Evolutionary conservation across 2,329 filamentous ascomycete genomes (phyloP).

Genomic region (Diaporthe ampelina): DNA sequence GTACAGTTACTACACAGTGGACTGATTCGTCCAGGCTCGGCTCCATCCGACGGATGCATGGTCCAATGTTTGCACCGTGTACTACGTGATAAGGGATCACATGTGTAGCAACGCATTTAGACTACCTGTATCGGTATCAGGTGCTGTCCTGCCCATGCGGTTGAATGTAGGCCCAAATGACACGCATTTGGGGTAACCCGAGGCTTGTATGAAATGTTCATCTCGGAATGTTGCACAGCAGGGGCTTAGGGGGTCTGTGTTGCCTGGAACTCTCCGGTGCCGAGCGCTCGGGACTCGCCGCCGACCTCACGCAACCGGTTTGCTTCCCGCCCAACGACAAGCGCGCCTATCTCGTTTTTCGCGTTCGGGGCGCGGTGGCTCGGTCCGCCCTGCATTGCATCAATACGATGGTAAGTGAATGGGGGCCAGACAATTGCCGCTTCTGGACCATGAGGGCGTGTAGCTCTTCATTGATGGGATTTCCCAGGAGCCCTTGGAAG

Average conservation of each 20-base stretch:
- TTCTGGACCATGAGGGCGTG: background rate
- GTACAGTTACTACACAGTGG: too few relatives aligned
- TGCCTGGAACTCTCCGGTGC: background rate
- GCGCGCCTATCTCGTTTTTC: background rate
- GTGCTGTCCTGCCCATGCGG: background rate
- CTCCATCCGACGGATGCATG: background rate
- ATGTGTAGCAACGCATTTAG: background rate
- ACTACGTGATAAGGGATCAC: background rate
- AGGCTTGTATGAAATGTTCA: background rate
- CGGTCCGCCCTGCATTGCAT: background rate
- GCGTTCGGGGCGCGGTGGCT: background rate
- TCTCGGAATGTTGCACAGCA: slow-evolving; percentile 12
- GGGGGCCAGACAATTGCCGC: too few relatives aligned
- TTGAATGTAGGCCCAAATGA: background rate
- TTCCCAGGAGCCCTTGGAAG: background rate
- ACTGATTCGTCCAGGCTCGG: background rate
- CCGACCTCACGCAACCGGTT: background rate
- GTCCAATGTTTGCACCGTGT: too few relatives aligned
- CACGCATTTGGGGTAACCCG: background rate
- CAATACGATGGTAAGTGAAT: background rate
- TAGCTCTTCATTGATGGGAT: too few relatives aligned
- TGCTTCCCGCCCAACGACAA: background rate
- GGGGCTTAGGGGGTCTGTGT: slow-evolving; percentile 7
- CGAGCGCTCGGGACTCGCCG: slow-evolving; percentile 20
- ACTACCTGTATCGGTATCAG: background rate